phyloP scores from a whole-genome alignment of 1,284 basidiomycete species.

The Xanthoconium separans region DNA sequence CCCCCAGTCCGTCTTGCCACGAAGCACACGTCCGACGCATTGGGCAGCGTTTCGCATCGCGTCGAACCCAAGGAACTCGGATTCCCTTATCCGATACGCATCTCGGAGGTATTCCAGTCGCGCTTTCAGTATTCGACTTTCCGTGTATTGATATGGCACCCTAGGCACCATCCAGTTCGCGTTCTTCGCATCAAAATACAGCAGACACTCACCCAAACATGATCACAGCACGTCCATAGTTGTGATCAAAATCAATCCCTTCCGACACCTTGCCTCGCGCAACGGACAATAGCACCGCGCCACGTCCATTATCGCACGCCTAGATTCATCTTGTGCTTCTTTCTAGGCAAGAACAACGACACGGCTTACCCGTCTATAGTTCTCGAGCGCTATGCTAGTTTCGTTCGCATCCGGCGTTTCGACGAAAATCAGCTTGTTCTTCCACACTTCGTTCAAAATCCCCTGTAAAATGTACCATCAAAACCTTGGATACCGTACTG shows the following conservation, averaged over 20 bases:
- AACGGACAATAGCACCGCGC: conserved; percentile 94
- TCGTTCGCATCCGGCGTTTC: conserved; percentile 99
- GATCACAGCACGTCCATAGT: conserved; percentile 98
- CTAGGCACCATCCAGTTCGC: conserved; percentile 39
- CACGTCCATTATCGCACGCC: conserved; percentile 99
- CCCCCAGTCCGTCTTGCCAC: conserved; percentile 99
- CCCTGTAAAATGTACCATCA: conserved; percentile 55
- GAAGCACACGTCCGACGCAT: conserved; percentile 95
- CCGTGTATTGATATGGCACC: conserved; percentile 98
- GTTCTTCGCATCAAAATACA: conserved; percentile 18
- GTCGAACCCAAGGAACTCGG: conserved; percentile 98
- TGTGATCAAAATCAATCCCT: conserved; percentile 99
- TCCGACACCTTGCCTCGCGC: conserved; percentile 99
- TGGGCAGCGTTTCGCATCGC: conserved; percentile 99
- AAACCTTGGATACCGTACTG: background rate
- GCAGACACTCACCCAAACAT: conserved; percentile 85
- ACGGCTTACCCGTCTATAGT: conserved; percentile 82
- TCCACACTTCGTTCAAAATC: conserved; percentile 99
- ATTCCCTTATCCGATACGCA: conserved; percentile 96
- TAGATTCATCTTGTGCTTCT: conserved; percentile 30
- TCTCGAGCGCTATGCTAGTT: conserved; percentile 96
- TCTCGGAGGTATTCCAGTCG: conserved; percentile 98
- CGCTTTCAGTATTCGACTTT: conserved; percentile 96
- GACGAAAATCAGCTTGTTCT: conserved; percentile 99
- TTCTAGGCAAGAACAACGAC: background rate